A percentile compares a stretch with the other conserved stretches of the same genome.
Evolutionary conservation across 805 yeast genomes (phyloP).

Genomic region (Myxozyma melibiosi): DNA sequence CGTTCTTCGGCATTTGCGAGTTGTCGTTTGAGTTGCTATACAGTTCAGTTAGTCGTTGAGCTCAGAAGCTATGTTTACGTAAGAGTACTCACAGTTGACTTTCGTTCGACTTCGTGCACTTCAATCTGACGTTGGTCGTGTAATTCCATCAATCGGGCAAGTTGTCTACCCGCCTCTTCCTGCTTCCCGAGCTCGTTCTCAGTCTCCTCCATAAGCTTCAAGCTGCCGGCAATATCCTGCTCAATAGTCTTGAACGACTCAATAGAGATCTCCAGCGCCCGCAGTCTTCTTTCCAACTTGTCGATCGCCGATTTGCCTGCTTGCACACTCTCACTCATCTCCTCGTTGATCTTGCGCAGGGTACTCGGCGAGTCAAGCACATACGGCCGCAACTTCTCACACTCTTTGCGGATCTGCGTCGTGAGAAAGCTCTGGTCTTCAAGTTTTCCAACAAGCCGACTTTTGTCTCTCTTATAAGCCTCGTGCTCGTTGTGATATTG

Average conservation of each 20-base stretch:
- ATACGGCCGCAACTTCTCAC: constrained; percentile 62
- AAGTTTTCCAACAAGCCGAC: constrained; percentile 56
- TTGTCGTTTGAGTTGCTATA: constrained; percentile 56
- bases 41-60: too few relatives aligned
- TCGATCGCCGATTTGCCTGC: constrained; percentile 46
- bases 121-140: constrained; percentile 46
- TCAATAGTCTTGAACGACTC: constrained; percentile 61
- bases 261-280: constrained; percentile 56
- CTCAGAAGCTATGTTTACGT: too few relatives aligned
- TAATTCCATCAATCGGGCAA: constrained; percentile 47
- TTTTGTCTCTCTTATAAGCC: constrained; percentile 64
- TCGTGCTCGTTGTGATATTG: constrained; percentile 61
- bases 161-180: constrained; percentile 47
- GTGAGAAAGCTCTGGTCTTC: constrained; percentile 63
- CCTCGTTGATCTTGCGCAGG: constrained; percentile 55
- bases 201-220: constrained; percentile 53
- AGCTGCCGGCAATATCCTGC: constrained; percentile 49
- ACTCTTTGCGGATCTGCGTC: constrained; percentile 57
- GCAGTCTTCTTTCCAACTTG: constrained; percentile 51
- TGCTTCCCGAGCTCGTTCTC: constrained; percentile 51
- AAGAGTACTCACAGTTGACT: constrained; percentile 30
- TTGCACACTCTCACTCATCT: constrained; percentile 51
- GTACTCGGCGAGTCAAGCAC: constrained; percentile 62
- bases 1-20: constrained; percentile 53
- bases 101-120: constrained; percentile 48